These are phyloP conservation scores for Neurospora terricola DNA, from an alignment of 495 filamentous ascomycete species.

Conservation along the genomic window DNA sequence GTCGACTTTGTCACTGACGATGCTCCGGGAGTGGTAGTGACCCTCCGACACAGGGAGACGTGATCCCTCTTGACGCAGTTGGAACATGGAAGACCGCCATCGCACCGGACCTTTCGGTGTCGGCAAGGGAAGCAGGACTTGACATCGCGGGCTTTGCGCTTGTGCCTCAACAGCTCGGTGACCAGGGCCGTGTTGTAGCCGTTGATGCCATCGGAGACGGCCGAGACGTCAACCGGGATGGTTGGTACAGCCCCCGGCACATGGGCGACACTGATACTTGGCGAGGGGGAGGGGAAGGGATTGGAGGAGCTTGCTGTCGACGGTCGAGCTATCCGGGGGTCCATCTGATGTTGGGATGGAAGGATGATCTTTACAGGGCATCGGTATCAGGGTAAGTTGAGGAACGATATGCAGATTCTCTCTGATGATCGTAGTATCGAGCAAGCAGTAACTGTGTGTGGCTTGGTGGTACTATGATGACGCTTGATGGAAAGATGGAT, in stretches of 20 bases:
- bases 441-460: too few relatives aligned
- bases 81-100: conserved; percentile 3
- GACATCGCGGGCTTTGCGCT: conserved; percentile 4
- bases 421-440: background rate
- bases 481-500: background rate
- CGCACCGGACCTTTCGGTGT: conserved; percentile 6
- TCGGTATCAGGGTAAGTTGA: too few relatives aligned
- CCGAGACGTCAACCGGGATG: background rate
- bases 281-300: background rate
- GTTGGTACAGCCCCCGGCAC: background rate
- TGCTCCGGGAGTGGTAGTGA: background rate
- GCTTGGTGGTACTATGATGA: background rate
- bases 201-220: background rate
- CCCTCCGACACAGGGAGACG: conserved; percentile 1
- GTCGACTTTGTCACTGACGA: background rate
- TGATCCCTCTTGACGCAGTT: conserved; percentile 5
- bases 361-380: background rate
- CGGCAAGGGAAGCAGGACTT: conserved; percentile 8
- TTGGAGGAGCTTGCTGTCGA: background rate
- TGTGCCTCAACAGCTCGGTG: conserved; percentile 1
- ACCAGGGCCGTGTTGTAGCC: background rate
- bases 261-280: background rate
- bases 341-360: background rate
- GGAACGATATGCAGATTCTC: too few relatives aligned
- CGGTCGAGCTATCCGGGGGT: background rate